These are phyloP conservation scores for Westerdykella ornata DNA, from an alignment of 2,329 filamentous ascomycete genomes.

Conservation along the genomic window DNA sequence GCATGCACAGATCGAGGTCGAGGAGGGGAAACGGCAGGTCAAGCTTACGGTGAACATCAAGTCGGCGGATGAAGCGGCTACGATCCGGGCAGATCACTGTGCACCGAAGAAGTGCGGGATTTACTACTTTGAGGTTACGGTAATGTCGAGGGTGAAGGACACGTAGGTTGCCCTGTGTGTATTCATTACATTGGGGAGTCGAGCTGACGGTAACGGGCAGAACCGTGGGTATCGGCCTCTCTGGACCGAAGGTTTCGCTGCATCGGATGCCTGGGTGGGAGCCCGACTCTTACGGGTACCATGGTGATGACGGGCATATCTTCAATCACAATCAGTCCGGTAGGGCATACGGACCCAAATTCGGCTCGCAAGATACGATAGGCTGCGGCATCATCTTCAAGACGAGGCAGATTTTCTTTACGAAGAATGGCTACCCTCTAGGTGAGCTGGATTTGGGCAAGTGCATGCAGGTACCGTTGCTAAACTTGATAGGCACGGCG, in stretches of 20 bases:
- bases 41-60: constrained; percentile 51
- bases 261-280: constrained; percentile 61
- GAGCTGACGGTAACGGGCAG: constrained; percentile 28
- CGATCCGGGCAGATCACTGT: constrained; percentile 73
- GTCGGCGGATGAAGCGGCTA: constrained; percentile 66
- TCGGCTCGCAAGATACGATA: constrained; percentile 53
- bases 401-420: constrained; percentile 57
- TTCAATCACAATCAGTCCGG: constrained; percentile 53
- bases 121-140: constrained; percentile 81
- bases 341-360: constrained; percentile 55
- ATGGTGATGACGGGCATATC: constrained; percentile 59
- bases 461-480: constrained; percentile 1
- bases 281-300: constrained; percentile 59
- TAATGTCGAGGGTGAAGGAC: constrained; percentile 61
- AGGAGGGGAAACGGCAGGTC: constrained; percentile 66
- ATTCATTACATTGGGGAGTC: not conserved
- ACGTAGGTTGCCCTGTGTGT: constrained; percentile 47
- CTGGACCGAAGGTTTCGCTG: constrained; percentile 51
- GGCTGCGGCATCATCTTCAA: constrained; percentile 61
- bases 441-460: constrained; percentile 38
- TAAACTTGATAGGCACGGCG: constrained; percentile 52
- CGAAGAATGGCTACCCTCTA: constrained; percentile 55
- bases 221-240: constrained; percentile 55
- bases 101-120: constrained; percentile 89
- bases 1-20: constrained; percentile 64